Conservation (phyloP, 208 protist genomes). For the Acanthamoeba healyi region DNA sequence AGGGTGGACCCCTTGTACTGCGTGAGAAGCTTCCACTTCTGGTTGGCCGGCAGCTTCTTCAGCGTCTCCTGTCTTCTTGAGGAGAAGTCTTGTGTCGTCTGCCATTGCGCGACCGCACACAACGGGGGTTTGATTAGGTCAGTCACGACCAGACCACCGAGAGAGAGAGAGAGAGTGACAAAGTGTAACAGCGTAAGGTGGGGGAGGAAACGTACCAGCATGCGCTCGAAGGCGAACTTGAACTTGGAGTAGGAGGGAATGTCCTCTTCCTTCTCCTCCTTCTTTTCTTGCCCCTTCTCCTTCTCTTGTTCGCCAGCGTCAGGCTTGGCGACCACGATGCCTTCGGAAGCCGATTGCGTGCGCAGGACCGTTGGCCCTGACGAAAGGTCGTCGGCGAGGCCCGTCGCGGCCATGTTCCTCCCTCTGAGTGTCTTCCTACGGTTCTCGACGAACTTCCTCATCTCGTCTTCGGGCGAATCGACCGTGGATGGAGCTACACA, state of each 20-base stretch:
- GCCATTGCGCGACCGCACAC: no score
- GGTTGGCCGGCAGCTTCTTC: slow-evolving; percentile 69
- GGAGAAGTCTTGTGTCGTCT: slow-evolving; percentile 69
- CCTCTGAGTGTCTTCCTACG: neutral
- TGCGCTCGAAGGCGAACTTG: slow-evolving; percentile 64
- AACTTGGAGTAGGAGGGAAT: slow-evolving; percentile 75
- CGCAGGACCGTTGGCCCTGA: neutral
- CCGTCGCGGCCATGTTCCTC: neutral
- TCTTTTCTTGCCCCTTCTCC: slow-evolving; percentile 1
- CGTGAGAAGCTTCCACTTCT: slow-evolving; percentile 70
- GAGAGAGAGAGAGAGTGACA: no score
- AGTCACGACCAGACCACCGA: no score
- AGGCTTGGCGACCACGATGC: neutral
- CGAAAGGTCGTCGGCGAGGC: neutral
- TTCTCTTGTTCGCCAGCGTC: slow-evolving; percentile 32
- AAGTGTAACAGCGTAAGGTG: no score
- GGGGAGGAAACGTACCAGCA: slow-evolving; percentile 15
- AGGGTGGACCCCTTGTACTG: slow-evolving; percentile 66
- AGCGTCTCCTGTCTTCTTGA: slow-evolving; percentile 50
- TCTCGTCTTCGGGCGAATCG: slow-evolving; percentile 36
- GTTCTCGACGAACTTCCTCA: slow-evolving; percentile 16
- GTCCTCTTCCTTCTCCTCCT: slow-evolving; percentile 55
- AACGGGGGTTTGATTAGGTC: neutral
- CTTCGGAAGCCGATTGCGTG: neutral
- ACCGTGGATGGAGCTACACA: neutral